Evolutionary conservation across 768 basidiomycete genomes (phyloP), one percentile per base, ranked within the genome.

Genomic region (Heimioporus sp.): DNA sequence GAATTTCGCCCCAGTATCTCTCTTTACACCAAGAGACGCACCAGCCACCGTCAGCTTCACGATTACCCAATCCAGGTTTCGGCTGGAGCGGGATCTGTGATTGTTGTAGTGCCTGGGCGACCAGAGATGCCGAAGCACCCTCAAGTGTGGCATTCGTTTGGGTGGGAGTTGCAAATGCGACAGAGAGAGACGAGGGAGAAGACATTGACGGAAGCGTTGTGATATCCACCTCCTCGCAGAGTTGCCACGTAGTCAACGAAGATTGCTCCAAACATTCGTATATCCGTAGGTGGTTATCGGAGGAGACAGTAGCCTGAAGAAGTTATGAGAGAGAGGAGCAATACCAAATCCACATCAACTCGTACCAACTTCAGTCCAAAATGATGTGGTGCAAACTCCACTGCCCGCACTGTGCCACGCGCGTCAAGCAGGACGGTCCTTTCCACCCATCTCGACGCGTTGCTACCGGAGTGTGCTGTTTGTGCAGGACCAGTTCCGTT

Each of bases 11-110:
- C 94, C 94, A 97, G 69, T 94, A 97, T 54, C 81, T 79, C 61
- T 98, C 97, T 64, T 92, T 92, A 70, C 95, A 98, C 94, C 95
- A 99, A 9, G 87, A 88, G 39, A 99, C 70, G 51, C 86, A 88
- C 93, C 93, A 98, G 1, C 90, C 95, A 4, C 92, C 92, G 49
- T 92, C 86, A 3, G 92, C 92, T 67, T 95, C 90, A 38, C 87
- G 76, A 58, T 81, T 85, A 0, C 82, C 86, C 20, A 73, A 54
- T 1, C 80, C 79, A 15, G 74, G 71, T 50, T 76, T 67, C 56
- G 62, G 54, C 61, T 62, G 70, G 19, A 56, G n/a, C 43, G 61
- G 71, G 38, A 65, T 52, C 32, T 71, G 71, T 36, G 72, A 70
- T 62, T 83, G 85, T 49, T 83, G 82, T 12, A 85, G 68, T 3